These are phyloP conservation scores for Hypoxylon sp. DNA, from an alignment of 2,329 filamentous ascomycete genomes.

Conservation along the genomic window DNA sequence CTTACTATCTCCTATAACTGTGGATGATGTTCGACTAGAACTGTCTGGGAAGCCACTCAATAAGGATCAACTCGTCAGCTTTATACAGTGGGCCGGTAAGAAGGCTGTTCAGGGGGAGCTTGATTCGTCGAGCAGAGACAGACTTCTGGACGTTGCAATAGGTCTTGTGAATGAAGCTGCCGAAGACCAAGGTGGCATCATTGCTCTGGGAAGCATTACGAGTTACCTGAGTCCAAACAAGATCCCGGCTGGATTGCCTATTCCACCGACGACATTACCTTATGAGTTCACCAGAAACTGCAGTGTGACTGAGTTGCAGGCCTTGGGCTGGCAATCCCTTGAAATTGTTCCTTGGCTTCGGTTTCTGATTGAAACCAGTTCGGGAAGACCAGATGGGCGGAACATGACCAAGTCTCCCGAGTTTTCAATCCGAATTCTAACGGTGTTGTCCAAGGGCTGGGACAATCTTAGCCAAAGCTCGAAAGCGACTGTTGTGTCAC, in stretches of 20 bases:
- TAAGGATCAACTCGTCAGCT: conserved; percentile 82
- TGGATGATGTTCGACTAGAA: conserved; percentile 87
- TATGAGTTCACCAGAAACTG: conserved; percentile 84
- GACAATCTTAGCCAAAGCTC: conserved; percentile 79
- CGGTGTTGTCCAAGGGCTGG: conserved; percentile 90
- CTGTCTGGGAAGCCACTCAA: conserved; percentile 86
- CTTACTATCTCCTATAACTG: conserved; percentile 88
- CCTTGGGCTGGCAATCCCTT: conserved; percentile 88
- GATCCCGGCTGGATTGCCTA: conserved; percentile 84
- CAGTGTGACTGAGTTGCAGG: conserved; percentile 77
- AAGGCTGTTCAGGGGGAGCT: conserved; percentile 81
- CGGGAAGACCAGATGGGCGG: conserved; percentile 72
- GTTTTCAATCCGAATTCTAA: conserved; percentile 83
- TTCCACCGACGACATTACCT: conserved; percentile 86
- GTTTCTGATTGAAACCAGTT: conserved; percentile 80
- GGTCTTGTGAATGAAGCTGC: conserved; percentile 74
- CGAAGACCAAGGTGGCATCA: conserved; percentile 75
- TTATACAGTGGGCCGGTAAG: conserved; percentile 85
- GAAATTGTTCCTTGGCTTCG: conserved; percentile 88
- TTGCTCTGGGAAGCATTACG: conserved; percentile 82
- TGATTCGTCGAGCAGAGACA: conserved; percentile 75
- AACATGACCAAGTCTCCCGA: conserved; percentile 79
- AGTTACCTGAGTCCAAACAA: conserved; percentile 82
- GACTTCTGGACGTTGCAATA: conserved; percentile 85
- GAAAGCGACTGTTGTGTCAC: conserved; percentile 74